A percentile compares a stretch with the other conserved stretches of the same genome.
These are phyloP conservation scores for Blastobotrys ciferrii DNA, from an alignment of 1,139 yeast genomes.

Conservation along the genomic window DNA sequence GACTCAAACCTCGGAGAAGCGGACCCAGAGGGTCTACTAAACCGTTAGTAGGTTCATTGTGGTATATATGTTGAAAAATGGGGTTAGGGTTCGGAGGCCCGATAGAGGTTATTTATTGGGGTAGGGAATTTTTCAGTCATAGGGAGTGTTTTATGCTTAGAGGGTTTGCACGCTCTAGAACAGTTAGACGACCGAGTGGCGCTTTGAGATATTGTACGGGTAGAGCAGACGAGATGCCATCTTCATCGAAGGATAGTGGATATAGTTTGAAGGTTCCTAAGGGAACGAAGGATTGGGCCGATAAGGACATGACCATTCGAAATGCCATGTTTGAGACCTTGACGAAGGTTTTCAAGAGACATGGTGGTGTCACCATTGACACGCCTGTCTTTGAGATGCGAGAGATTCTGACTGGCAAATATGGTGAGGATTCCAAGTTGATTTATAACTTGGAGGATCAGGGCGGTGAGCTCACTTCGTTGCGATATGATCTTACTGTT, in stretches of 20 bases:
- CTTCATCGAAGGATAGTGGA: conserved; percentile 29
- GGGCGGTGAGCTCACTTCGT: conserved; percentile 94
- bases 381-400: conserved; percentile 96
- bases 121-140: conserved; percentile 7
- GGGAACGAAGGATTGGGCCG: conserved; percentile 97
- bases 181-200: not conserved
- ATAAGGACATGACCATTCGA: conserved; percentile 92
- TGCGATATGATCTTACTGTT: conserved; percentile 93
- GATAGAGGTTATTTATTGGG: not conserved
- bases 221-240: conserved; percentile 4
- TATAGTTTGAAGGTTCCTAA: conserved; percentile 90
- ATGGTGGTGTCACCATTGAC: conserved; percentile 96
- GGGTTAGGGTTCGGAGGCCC: not conserved
- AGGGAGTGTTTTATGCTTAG: not conserved
- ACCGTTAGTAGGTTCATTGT: no score
- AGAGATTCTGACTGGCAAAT: conserved; percentile 93
- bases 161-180: conserved; percentile 4
- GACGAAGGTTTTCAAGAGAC: conserved; percentile 77
- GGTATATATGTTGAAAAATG: not conserved
- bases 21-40: no score
- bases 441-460: conserved; percentile 95
- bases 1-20: no score
- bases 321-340: conserved; percentile 78
- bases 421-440: conserved; percentile 95
- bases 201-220: not conserved